Evolutionary conservation across 2,329 filamentous ascomycete species (phyloP).

Genomic region (Pseudogymnoascus sp.): DNA sequence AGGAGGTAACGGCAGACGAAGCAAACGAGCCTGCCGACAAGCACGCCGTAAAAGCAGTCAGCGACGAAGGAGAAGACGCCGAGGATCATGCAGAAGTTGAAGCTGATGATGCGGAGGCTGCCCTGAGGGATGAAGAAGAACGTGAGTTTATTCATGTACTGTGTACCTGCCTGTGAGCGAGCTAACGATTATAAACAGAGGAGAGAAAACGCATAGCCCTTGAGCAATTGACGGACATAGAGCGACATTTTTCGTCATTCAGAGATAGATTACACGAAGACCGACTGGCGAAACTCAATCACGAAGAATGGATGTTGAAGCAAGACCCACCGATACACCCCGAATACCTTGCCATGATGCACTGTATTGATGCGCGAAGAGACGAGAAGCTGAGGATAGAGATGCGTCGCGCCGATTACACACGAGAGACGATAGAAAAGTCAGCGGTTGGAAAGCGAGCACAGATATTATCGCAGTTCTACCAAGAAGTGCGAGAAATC

Average conservation of each 20-base stretch:
- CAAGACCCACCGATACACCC: conserved; percentile 67
- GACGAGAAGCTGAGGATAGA: conserved; percentile 65
- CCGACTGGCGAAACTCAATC: conserved; percentile 71
- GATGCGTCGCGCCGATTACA: conserved; percentile 51
- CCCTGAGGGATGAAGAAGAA: conserved; percentile 57
- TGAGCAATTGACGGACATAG: conserved; percentile 70
- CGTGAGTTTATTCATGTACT: conserved; percentile 35
- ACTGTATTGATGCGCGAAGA: conserved; percentile 73
- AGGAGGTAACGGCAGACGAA: not conserved
- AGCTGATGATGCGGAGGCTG: conserved; percentile 50
- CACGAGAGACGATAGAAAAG: conserved; percentile 63
- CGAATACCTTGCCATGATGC: conserved; percentile 83
- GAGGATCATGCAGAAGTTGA: conserved; percentile 48
- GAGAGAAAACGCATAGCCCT: conserved; percentile 72
- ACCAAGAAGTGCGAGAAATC: conserved; percentile 75
- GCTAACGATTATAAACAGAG: conserved; percentile 42
- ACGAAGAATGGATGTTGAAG: conserved; percentile 54
- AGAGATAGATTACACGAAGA: conserved; percentile 87
- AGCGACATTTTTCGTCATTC: conserved; percentile 81
- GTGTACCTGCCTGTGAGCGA: not conserved
- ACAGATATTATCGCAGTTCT: conserved; percentile 84
- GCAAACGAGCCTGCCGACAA: not conserved
- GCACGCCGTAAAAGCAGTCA: conserved; percentile 7
- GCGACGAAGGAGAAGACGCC: conserved; percentile 37
- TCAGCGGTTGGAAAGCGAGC: conserved; percentile 74